Percentiles rank a stretch among this genome's conserved stretches.
Conservation (phyloP, 345 rosid genomes). For the Balakata baccata region DNA sequence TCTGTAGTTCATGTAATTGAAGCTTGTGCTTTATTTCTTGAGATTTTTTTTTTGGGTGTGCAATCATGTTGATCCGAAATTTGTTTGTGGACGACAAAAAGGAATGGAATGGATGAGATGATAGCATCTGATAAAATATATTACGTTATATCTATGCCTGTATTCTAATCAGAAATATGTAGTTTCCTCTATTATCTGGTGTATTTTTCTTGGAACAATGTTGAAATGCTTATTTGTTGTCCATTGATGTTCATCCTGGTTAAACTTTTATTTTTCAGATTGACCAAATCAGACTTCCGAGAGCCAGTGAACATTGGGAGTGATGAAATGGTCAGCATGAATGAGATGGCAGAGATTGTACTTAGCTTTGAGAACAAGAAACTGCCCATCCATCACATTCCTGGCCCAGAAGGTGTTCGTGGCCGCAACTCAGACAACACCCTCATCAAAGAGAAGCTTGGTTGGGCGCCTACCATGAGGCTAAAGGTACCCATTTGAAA, state of each 20-base stretch:
- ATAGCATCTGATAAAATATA: background rate
- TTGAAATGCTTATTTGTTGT: background rate
- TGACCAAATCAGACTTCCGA: slow-evolving; percentile 94
- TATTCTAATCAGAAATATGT: background rate
- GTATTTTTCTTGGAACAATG: background rate
- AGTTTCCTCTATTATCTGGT: background rate
- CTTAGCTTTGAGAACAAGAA: slow-evolving; percentile 82
- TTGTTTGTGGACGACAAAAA: background rate
- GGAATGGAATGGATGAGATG: background rate
- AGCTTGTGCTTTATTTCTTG: background rate
- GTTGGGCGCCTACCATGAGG: slow-evolving; percentile 98
- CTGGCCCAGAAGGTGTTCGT: slow-evolving; percentile 99
- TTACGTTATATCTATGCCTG: background rate
- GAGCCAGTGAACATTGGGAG: slow-evolving; percentile 99
- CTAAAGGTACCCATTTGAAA: slow-evolving; percentile 55
- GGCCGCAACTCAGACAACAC: slow-evolving; percentile 98
- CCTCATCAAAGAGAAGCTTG: slow-evolving; percentile 93
- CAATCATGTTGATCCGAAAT: background rate
- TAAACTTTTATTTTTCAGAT: slow-evolving; percentile 32
- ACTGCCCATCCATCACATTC: slow-evolving; percentile 91
- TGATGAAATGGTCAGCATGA: slow-evolving; percentile 99
- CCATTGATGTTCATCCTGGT: background rate
- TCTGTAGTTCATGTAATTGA: background rate
- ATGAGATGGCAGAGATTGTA: slow-evolving; percentile 96
- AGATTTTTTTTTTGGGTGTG: background rate